Evolutionary conservation across 345 rosid genomes (phyloP).

Genomic region (Syzygium oleosum): DNA sequence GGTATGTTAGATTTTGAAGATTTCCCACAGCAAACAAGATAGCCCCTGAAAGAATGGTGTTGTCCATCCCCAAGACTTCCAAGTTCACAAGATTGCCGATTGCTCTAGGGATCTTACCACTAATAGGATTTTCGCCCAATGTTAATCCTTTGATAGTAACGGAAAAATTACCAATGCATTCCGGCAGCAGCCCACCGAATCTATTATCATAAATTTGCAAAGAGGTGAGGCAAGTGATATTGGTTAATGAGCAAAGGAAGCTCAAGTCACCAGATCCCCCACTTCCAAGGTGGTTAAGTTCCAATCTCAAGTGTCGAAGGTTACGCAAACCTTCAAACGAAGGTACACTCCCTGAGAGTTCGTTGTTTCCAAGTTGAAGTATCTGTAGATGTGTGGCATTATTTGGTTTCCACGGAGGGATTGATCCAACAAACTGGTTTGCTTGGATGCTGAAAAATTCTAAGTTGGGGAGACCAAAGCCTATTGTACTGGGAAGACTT

Average conservation of each 20-base stretch:
- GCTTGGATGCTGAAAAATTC: background rate
- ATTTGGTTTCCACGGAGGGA: background rate
- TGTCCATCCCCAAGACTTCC: background rate
- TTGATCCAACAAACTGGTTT: background rate
- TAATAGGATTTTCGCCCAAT: background rate
- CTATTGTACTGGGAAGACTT: background rate
- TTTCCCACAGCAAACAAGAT: constrained; percentile 7
- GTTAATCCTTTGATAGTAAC: background rate
- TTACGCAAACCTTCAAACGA: background rate
- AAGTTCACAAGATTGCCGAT: constrained; percentile 14
- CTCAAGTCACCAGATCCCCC: background rate
- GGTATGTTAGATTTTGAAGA: background rate
- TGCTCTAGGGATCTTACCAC: constrained; percentile 7
- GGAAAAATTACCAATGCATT: background rate
- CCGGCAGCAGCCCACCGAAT: background rate
- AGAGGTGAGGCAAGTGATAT: background rate
- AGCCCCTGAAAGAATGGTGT: background rate
- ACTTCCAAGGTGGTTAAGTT: background rate
- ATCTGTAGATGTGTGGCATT: background rate
- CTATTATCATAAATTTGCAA: background rate
- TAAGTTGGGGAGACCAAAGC: background rate
- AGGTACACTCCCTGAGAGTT: background rate
- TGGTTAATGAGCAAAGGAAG: background rate
- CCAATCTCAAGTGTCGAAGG: background rate
- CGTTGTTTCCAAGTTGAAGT: background rate